These are phyloP conservation scores for Cryptosporidium baileyi DNA, from an alignment of 169 alveolate species.

Conservation along the genomic window DNA sequence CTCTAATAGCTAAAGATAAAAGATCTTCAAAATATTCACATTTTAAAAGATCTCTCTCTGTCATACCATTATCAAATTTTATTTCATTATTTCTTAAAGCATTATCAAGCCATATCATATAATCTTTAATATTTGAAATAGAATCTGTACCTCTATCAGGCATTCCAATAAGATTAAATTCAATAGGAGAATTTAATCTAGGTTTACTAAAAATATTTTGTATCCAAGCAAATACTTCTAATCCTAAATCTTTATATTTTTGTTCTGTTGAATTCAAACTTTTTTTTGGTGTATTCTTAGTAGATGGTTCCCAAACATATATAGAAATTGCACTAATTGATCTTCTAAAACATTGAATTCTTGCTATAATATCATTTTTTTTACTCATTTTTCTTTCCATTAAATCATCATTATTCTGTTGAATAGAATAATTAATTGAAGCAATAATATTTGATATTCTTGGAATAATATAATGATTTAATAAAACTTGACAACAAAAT, in stretches of 20 bases:
- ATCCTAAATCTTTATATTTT: constrained; percentile 28
- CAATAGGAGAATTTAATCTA: constrained; percentile 48
- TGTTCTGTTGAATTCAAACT: neutral
- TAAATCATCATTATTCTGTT: neutral
- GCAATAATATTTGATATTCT: constrained; percentile 33
- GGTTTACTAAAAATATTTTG: constrained; percentile 35
- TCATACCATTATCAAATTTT: constrained; percentile 54
- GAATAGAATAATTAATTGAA: constrained; percentile 2
- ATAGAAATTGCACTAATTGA: constrained; percentile 33
- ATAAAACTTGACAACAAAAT: constrained; percentile 40
- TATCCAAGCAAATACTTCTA: constrained; percentile 34
- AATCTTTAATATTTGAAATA: neutral
- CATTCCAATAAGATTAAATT: constrained; percentile 31
- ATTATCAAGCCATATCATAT: constrained; percentile 60
- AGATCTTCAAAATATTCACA: constrained; percentile 45
- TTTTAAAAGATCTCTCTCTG: constrained; percentile 15
- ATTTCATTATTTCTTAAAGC: constrained; percentile 39
- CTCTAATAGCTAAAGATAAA: constrained; percentile 31
- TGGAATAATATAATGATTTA: constrained; percentile 58
- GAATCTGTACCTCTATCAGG: constrained; percentile 54
- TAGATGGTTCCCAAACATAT: constrained; percentile 61
- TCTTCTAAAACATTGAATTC: constrained; percentile 64
- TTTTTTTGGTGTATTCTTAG: neutral
- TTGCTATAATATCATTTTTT: constrained; percentile 33
- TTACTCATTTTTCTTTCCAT: neutral